Base-by-base conservation (phyloP, 2,329 filamentous ascomycete genomes). In the Stagonosporopsis chrysanthemi region DNA sequence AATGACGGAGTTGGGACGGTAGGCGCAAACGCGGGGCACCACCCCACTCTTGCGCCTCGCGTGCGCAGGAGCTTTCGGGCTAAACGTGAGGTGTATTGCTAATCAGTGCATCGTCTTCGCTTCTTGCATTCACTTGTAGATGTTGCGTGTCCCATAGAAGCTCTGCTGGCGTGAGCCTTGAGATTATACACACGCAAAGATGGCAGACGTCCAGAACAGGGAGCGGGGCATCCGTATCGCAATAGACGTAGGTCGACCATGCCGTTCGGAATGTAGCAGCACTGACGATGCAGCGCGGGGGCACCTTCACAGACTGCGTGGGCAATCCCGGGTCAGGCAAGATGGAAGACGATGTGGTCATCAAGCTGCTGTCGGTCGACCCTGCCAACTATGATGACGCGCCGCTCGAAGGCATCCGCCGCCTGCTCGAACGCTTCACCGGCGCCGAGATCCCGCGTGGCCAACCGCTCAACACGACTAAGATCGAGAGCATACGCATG, bases 401-500 rank as follows among this genome's bases (percentile, higher is more conserved):
- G 12, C 93, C 93, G 2, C 84, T 96, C 17, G 93, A 97, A 80
- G 92, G 92, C 26, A 97, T 97, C 72, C 87, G 93, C 15, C 88
- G 93, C 56, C 88, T 97, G 54, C 86, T 97, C 77, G 89, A 88
- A 64, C 88, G 86, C 66, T 96, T 96, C 75, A 86, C 88, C 2
- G 83, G 84, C 51, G 83, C 84, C 56, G 88, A 94, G 4, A 92
- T 96, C 41, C 90, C 91, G 3, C 87, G 92, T 44, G 92, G 91
- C 24, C 82, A 92, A 72, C 81, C 90, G 1, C 80, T 97, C 8
- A 92, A 97, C 75, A 97, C 92, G 1, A 86, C 87, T 17, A 80
- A 88, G 70, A 96, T 97, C 66, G 91, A 95, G 66, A 92, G 90
- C 52, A 97, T 97, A 73, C 89, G 93, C 44, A 97, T 97, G 93